Conservation (phyloP, 1,284 basidiomycete genomes). For the Cutaneotrichosporon sp. region DNA sequence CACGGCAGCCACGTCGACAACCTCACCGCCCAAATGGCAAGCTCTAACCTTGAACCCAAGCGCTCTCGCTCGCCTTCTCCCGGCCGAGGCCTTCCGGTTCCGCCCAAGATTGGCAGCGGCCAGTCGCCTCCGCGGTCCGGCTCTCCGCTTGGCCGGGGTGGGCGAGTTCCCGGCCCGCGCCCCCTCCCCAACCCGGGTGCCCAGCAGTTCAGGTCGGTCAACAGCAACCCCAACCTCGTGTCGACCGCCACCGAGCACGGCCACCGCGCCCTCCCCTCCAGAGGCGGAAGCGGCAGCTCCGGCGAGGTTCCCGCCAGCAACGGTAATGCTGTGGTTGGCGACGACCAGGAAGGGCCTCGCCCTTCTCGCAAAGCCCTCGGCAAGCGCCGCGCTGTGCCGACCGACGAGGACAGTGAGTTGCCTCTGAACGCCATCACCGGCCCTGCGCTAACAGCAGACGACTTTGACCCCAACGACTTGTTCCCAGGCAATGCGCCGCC, state of each 20-base stretch:
- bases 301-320: constrained; percentile 1
- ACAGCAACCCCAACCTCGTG: constrained; percentile 16
- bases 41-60: background rate
- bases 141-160: constrained; percentile 34
- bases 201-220: constrained; percentile 22
- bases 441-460: constrained; percentile 16
- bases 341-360: constrained; percentile 31
- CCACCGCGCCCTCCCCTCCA: background rate
- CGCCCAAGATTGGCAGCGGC: constrained; percentile 20
- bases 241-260: constrained; percentile 1
- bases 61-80: constrained; percentile 42
- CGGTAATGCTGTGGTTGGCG: background rate
- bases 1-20: constrained; percentile 4
- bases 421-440: too few relatives aligned
- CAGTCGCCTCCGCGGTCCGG: constrained; percentile 24
- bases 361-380: constrained; percentile 52
- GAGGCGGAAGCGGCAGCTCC: constrained; percentile 11
- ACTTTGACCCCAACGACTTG: constrained; percentile 52
- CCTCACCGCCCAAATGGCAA: background rate
- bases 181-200: constrained; percentile 40
- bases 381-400: constrained; percentile 44
- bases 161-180: constrained; percentile 28
- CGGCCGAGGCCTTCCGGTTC: constrained; percentile 13
- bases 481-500: constrained; percentile 25
- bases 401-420: constrained; percentile 46